Conservation (phyloP, 176 grass and related monocot genomes). For the Canna indica region DNA sequence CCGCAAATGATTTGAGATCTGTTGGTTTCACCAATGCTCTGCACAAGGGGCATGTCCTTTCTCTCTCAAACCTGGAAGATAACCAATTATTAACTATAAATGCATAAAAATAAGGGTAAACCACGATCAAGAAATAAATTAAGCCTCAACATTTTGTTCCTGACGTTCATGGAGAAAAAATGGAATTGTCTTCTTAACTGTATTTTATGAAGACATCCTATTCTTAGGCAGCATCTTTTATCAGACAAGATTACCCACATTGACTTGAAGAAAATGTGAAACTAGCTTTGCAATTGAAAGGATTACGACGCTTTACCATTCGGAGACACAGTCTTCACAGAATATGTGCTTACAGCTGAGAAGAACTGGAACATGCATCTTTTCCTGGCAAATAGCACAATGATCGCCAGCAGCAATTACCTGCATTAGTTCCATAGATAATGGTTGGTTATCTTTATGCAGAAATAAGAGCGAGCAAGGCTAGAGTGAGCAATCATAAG, state of each 20-base stretch:
- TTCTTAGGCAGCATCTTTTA: no score
- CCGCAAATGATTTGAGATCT: conserved; percentile 4
- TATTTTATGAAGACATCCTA: no score
- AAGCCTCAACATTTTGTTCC: no score
- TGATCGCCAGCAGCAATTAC: conserved; percentile 70
- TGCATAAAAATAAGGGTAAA: no score
- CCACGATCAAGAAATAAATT: no score
- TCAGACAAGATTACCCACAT: no score
- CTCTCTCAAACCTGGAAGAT: conserved; percentile 9
- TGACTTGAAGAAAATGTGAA: no score
- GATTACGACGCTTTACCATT: conserved; percentile 44
- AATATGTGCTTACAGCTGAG: conserved; percentile 97
- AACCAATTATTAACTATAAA: no score
- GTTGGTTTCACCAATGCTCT: conserved; percentile 16
- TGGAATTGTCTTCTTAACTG: no score
- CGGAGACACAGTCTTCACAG: conserved; percentile 87
- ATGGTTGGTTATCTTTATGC: background rate
- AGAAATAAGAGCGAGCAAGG: background rate
- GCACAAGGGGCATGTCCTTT: conserved; percentile 12
- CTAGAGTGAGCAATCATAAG: background rate
- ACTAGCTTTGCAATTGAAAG: background rate
- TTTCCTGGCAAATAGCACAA: conserved; percentile 94
- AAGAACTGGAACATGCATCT: conserved; percentile 76
- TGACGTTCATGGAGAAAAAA: no score
- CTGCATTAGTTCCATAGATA: conserved; percentile 25